Percentiles rank a stretch among this genome's conserved stretches.
These are phyloP conservation scores for Blastobotrys elegans DNA, from an alignment of 1,139 yeast genomes.

Conservation along the genomic window DNA sequence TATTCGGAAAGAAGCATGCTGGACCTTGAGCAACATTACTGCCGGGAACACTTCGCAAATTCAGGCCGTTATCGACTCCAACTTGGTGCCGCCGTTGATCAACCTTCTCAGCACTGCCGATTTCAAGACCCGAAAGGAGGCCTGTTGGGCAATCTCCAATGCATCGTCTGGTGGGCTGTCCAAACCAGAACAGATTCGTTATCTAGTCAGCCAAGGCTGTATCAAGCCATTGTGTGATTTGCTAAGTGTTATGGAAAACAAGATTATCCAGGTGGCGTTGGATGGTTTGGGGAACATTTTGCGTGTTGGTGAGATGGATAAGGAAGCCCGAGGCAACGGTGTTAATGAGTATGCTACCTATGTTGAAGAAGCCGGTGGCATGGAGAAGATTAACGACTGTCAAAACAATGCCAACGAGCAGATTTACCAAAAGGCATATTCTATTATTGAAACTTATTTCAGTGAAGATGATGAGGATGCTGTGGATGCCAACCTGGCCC, in stretches of 20 bases:
- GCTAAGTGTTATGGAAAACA: constrained; percentile 79
- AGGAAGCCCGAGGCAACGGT: constrained; percentile 63
- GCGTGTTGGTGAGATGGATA: constrained; percentile 90
- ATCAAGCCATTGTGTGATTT: constrained; percentile 96
- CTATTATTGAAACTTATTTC: constrained; percentile 86
- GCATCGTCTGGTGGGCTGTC: constrained; percentile 94
- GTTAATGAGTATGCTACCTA: constrained; percentile 83
- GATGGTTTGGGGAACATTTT: constrained; percentile 93
- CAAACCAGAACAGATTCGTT: constrained; percentile 89
- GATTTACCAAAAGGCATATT: constrained; percentile 86
- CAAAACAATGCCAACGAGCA: constrained; percentile 89
- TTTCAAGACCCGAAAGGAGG: constrained; percentile 94
- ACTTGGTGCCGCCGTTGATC: constrained; percentile 88
- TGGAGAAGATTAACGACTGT: constrained; percentile 92
- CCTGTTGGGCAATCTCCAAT: constrained; percentile 98
- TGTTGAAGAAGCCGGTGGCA: constrained; percentile 98
- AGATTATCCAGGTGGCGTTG: constrained; percentile 88
- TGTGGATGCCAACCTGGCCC: constrained; percentile 75
- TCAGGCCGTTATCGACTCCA: constrained; percentile 93
- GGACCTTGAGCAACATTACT: constrained; percentile 97
- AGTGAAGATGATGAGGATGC: constrained; percentile 73
- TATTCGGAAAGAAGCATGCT: constrained; percentile 94
- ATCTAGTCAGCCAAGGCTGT: constrained; percentile 91
- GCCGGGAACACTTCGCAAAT: constrained; percentile 96
- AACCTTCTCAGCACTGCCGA: constrained; percentile 79